These are phyloP conservation scores for Podospora australis DNA, from an alignment of 495 filamentous ascomycete genomes.

Conservation along the genomic window DNA sequence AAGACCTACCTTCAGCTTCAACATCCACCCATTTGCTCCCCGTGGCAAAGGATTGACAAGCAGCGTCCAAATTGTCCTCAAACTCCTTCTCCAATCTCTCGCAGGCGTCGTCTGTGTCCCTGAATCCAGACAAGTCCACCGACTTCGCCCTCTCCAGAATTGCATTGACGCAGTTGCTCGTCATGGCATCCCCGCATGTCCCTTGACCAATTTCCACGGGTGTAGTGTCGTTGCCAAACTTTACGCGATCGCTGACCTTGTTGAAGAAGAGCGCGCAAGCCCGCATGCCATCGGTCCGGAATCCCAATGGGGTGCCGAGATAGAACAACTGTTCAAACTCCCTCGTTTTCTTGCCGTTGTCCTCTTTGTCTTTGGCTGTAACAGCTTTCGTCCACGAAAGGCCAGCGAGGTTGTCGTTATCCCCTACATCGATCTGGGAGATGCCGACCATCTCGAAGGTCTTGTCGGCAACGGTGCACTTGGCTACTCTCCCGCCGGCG, in stretches of 20 bases:
- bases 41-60: neutral
- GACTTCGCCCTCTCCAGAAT: neutral
- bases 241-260: neutral
- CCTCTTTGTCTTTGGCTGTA: neutral
- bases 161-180: neutral
- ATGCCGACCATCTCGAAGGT: neutral
- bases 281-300: neutral
- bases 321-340: conserved; percentile 1
- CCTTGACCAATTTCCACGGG: neutral
- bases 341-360: neutral
- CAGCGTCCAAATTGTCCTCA: conserved; percentile 1
- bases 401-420: neutral
- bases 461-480: neutral
- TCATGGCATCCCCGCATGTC: neutral
- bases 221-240: neutral
- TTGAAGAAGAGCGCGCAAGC: conserved; percentile 6
- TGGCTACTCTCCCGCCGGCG: neutral
- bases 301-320: neutral
- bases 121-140: neutral
- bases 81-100: neutral
- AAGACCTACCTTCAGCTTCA: neutral
- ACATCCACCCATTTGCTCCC: neutral
- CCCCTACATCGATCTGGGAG: neutral
- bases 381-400: conserved; percentile 5
- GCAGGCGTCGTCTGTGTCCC: neutral